Conservation (phyloP, 257 asterid species). For the Solanum tarijense region DNA sequence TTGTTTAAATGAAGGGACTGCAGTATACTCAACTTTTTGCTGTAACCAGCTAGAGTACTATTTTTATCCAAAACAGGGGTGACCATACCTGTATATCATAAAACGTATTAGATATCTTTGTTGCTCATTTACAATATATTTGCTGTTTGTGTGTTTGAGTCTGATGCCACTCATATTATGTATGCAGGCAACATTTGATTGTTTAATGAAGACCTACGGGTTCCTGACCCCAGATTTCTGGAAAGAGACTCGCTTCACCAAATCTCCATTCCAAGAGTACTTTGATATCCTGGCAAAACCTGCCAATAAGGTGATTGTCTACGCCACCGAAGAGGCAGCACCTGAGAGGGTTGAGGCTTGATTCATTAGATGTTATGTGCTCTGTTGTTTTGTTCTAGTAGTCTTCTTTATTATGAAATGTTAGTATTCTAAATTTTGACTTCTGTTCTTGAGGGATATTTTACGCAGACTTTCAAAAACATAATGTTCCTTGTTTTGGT, state of each 20-base stretch:
- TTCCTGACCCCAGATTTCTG: slow-evolving; percentile 78
- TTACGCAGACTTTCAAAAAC: background rate
- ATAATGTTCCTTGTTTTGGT: background rate
- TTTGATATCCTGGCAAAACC: background rate
- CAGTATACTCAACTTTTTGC: background rate
- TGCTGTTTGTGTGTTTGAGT: too few species aligned
- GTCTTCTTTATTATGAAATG: background rate
- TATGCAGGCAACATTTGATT: slow-evolving; percentile 60
- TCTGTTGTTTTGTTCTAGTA: background rate
- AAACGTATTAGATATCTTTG: too few species aligned
- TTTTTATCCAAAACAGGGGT: background rate
- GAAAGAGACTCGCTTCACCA: slow-evolving; percentile 14
- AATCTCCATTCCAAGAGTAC: slow-evolving; percentile 4
- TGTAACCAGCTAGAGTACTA: background rate
- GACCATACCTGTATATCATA: too few species aligned
- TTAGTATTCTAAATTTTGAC: background rate
- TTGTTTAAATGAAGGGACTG: background rate
- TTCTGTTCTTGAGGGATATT: background rate
- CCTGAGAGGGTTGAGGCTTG: slow-evolving; percentile 1
- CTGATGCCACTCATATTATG: background rate
- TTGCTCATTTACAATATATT: too few species aligned
- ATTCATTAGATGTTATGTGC: background rate
- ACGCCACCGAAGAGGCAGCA: background rate
- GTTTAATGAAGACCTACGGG: slow-evolving; percentile 64
- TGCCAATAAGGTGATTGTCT: background rate